Percentiles rank a stretch among this genome's conserved stretches.
These are phyloP conservation scores for Physcomitrium patens DNA, from an alignment of 225 moss, liverwort and hornwort genomes.

Conservation along the genomic window DNA sequence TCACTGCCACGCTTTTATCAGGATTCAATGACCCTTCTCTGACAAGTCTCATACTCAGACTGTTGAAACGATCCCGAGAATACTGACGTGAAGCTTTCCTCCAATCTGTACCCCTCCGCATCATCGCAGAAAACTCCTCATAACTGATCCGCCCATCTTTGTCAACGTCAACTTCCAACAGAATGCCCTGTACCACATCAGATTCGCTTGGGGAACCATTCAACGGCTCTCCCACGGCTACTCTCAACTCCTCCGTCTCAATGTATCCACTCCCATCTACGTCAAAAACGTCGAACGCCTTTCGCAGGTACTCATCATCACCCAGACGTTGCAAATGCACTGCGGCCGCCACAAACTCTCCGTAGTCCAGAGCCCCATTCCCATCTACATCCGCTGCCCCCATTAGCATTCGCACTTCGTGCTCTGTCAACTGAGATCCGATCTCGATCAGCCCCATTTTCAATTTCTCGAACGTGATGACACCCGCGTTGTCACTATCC, in stretches of 20 bases:
- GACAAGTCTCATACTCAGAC: constrained; percentile 76
- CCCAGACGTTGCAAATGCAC: constrained; percentile 77
- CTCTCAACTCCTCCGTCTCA: constrained; percentile 58
- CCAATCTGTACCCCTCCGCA: constrained; percentile 90
- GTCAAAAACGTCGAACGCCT: constrained; percentile 71
- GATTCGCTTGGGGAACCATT: constrained; percentile 46
- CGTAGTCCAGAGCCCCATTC: constrained; percentile 77
- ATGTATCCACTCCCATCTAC: constrained; percentile 69
- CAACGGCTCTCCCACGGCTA: constrained; percentile 56
- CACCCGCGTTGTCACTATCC: constrained; percentile 61
- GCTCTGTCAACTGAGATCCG: constrained; percentile 73
- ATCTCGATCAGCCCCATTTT: constrained; percentile 68
- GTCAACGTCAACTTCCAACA: constrained; percentile 72
- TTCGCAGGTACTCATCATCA: constrained; percentile 68
- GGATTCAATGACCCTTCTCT: constrained; percentile 80
- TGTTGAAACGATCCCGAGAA: constrained; percentile 53
- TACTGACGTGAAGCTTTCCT: constrained; percentile 88
- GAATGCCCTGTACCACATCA: constrained; percentile 68
- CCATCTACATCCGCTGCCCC: constrained; percentile 80
- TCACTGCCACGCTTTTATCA: constrained; percentile 30
- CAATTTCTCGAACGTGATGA: constrained; percentile 74
- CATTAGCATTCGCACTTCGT: constrained; percentile 74
- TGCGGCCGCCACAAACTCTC: constrained; percentile 81
- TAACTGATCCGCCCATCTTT: constrained; percentile 86
- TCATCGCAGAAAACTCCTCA: constrained; percentile 81